These are phyloP conservation scores for Trichophyton verrucosum DNA, from an alignment of 2,329 filamentous ascomycete species.

Conservation along the genomic window DNA sequence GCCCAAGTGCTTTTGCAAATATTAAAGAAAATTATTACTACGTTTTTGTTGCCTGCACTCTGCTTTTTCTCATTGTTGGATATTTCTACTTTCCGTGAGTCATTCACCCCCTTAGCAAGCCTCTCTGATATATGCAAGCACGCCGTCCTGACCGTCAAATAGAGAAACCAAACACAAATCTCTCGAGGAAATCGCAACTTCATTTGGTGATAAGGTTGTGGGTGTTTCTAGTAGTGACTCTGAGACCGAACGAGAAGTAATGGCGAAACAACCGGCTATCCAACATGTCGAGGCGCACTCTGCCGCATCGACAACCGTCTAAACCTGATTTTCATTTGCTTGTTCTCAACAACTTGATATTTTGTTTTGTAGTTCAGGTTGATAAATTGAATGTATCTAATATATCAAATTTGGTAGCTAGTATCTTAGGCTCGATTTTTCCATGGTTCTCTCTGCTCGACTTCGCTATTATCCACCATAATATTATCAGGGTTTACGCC, in stretches of 20 bases:
- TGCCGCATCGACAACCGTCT: not conserved
- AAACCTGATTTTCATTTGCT: not conserved
- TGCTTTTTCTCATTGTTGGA: conserved; percentile 40
- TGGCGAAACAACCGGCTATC: not conserved
- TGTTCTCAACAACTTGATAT: too few species aligned
- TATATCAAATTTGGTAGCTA: not conserved
- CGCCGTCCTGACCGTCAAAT: not conserved
- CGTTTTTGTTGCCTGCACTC: conserved; percentile 43
- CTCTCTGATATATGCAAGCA: not conserved
- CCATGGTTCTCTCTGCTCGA: too few species aligned
- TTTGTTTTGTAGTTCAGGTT: not conserved
- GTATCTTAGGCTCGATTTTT: too few species aligned
- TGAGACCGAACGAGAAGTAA: not conserved
- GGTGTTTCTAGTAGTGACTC: not conserved
- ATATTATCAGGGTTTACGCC: not conserved
- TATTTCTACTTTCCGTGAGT: conserved; percentile 45
- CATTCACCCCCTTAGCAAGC: not conserved
- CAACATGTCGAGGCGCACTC: not conserved
- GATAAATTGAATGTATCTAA: not conserved
- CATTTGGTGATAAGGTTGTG: conserved; percentile 38
- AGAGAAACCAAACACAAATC: conserved; percentile 39
- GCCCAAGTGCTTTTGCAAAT: conserved; percentile 44
- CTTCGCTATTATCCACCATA: not conserved
- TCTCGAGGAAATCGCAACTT: conserved; percentile 38
- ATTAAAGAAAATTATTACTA: conserved; percentile 51